These are phyloP conservation scores for Yamadazyma atmosphaerica DNA, from an alignment of 1,139 yeast species.

Conservation along the genomic window DNA sequence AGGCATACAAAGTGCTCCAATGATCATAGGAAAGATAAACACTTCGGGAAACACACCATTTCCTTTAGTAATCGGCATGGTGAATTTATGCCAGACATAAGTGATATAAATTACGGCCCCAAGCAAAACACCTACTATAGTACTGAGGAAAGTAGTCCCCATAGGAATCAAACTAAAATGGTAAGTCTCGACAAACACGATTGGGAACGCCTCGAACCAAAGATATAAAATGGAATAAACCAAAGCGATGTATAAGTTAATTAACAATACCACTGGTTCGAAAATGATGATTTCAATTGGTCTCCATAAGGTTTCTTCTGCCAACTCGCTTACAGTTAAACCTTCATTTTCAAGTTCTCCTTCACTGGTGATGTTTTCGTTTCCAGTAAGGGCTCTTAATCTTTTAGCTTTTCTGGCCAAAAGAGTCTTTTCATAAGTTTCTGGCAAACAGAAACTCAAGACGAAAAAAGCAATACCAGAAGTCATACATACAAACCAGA, in stretches of 20 bases:
- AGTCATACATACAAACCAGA: conserved; percentile 42
- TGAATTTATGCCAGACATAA: conserved; percentile 17
- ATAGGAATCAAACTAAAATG: conserved; percentile 28
- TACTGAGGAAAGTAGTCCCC: conserved; percentile 24
- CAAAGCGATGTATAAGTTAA: conserved; percentile 30
- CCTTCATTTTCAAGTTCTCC: conserved; percentile 41
- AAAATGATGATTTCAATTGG: conserved; percentile 28
- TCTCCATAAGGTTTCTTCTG: conserved; percentile 27
- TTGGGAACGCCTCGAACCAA: conserved; percentile 36
- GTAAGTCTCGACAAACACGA: conserved; percentile 22
- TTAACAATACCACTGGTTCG: conserved; percentile 33
- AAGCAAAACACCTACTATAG: conserved; percentile 19
- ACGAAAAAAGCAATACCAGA: conserved; percentile 32
- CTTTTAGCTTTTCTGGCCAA: conserved; percentile 47
- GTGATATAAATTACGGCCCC: conserved; percentile 26
- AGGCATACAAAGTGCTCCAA: conserved; percentile 29
- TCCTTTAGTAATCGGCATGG: conserved; percentile 36
- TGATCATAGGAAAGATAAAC: conserved; percentile 51
- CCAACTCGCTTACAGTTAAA: conserved; percentile 24
- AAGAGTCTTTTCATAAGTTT: conserved; percentile 47
- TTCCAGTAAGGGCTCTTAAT: conserved; percentile 46
- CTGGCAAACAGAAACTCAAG: conserved; percentile 45
- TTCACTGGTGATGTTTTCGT: conserved; percentile 35
- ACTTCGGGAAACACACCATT: conserved; percentile 56
- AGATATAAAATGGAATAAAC: conserved; percentile 30